Conservation (phyloP, 2,329 filamentous ascomycete species). For the Fusarium oligoseptatum region DNA sequence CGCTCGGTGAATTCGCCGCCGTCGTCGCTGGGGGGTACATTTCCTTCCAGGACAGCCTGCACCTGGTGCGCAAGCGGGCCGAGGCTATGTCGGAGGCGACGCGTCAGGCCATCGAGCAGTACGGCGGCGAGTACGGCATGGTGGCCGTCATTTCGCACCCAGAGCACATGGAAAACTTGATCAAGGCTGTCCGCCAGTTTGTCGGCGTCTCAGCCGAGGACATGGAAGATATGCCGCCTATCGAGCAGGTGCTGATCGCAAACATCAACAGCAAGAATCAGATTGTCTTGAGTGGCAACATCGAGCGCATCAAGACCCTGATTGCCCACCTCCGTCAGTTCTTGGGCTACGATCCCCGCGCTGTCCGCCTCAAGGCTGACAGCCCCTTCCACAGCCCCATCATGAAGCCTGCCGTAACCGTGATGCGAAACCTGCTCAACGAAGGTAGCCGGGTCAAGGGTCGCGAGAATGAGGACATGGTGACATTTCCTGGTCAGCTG, state of each 20-base stretch:
- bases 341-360: conserved; percentile 89
- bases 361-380: conserved; percentile 87
- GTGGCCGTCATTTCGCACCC: conserved; percentile 91
- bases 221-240: conserved; percentile 76
- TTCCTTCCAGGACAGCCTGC: conserved; percentile 80
- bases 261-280: conserved; percentile 98
- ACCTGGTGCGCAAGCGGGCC: conserved; percentile 81
- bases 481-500: conserved; percentile 80
- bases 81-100: conserved; percentile 88
- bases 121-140: conserved; percentile 92
- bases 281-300: conserved; percentile 91
- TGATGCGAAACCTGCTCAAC: conserved; percentile 78
- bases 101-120: conserved; percentile 70
- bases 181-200: conserved; percentile 83
- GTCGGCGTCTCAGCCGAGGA: conserved; percentile 78
- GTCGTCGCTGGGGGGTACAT: conserved; percentile 88
- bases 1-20: conserved; percentile 92
- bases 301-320: conserved; percentile 84
- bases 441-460: conserved; percentile 67
- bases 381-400: conserved; percentile 92
- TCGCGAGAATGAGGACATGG: conserved; percentile 70
- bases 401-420: conserved; percentile 85
- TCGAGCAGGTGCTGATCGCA: conserved; percentile 89
- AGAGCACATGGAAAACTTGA: conserved; percentile 76
- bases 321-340: conserved; percentile 90